Base-by-base conservation (phyloP, 441 rosid genomes). In the Pelargonium cotyledonis region DNA sequence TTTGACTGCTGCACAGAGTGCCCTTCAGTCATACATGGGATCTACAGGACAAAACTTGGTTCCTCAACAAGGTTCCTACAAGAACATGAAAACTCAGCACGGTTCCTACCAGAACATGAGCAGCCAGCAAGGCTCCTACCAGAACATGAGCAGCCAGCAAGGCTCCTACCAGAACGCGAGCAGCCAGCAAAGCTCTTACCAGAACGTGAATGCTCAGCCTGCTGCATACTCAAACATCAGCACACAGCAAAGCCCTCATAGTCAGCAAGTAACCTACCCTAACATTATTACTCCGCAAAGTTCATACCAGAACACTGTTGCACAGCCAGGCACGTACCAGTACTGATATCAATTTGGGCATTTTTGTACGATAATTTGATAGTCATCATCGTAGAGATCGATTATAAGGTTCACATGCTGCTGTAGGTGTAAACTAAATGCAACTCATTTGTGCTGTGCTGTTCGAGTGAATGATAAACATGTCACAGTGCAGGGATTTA, bases 321-420 rank as follows among this genome's bases (percentile, higher is more conserved):
- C 70, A 0, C 77, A 73, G 68, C 85, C 78, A 66, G 80, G 79
- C 64, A n/a, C 78, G 11, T 75, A 73, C 74, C 82, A 72, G 46
- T 76, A 81, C 69, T 78, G 80, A 81, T 66, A 74, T 57, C 66
- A 58, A 69, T 66, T 58, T 67, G 71, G 71, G 23, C 67, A 66
- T 63, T 73, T 68, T 75, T 81, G 81, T 75, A 80, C 72, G 65
- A 72, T 78, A 70, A 58, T 57, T 60, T 68, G 58, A 15, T 11
- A 47, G 12, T 61, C 46, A 57, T 55, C 61, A 15, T 19, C 61
- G 6, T 55, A 55, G 61, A 55, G 61, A n/a, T 16, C 19, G 19
- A 15, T 16, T n/a, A 55, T 16, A 16, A 55, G 23, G 16, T 55
- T 16, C 61, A 55, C 61, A 55, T 55, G 19, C 61, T 16, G 26